These are phyloP conservation scores for Trichoderma koningii DNA, from an alignment of 2,329 filamentous ascomycete genomes.

Conservation along the genomic window DNA sequence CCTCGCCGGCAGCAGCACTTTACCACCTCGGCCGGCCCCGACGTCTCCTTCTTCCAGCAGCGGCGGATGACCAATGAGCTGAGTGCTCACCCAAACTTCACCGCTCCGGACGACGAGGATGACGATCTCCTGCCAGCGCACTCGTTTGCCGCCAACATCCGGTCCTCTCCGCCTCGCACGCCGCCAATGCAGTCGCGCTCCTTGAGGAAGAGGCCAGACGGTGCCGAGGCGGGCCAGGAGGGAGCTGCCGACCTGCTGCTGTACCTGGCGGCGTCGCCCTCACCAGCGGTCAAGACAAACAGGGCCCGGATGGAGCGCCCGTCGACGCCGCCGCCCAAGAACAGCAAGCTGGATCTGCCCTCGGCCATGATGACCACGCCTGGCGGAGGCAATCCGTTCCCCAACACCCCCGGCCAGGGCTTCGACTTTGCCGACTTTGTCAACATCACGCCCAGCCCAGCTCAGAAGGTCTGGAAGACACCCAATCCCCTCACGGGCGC, in stretches of 20 bases:
- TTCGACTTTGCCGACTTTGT: constrained; percentile 98
- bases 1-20: constrained; percentile 74
- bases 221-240: constrained; percentile 66
- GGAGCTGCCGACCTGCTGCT: constrained; percentile 78
- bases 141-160: constrained; percentile 67
- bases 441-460: constrained; percentile 94
- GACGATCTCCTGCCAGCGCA: constrained; percentile 77
- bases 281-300: constrained; percentile 66
- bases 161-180: constrained; percentile 82
- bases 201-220: constrained; percentile 52
- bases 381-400: constrained; percentile 67
- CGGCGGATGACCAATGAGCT: constrained; percentile 65
- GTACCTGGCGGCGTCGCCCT: constrained; percentile 89
- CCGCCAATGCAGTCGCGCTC: constrained; percentile 67
- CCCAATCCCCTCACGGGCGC: constrained; percentile 58
- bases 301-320: constrained; percentile 63
- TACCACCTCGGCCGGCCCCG: constrained; percentile 68
- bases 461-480: constrained; percentile 86
- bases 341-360: constrained; percentile 66
- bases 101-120: constrained; percentile 73
- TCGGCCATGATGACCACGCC: constrained; percentile 91
- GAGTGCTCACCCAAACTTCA: constrained; percentile 61
- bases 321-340: constrained; percentile 74
- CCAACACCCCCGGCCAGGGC: constrained; percentile 75
- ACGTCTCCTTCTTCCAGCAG: constrained; percentile 76